These are phyloP conservation scores for Hericium coralloides DNA, from an alignment of 768 basidiomycete genomes.

Conservation along the genomic window DNA sequence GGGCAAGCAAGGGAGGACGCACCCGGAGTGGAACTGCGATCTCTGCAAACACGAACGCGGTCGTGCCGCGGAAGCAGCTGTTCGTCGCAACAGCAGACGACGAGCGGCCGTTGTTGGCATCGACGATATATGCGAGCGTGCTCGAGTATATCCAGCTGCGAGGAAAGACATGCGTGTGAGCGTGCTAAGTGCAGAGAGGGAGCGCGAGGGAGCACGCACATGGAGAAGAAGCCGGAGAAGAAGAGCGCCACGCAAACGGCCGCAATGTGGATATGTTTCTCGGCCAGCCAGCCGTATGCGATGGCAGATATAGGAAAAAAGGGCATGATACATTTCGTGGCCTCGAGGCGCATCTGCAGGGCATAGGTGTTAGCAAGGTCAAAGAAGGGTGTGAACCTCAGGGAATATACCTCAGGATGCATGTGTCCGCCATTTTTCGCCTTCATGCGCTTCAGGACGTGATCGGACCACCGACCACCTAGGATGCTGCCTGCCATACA, in stretches of 20 bases:
- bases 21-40: conserved; percentile 68
- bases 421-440: conserved; percentile 34
- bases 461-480: conserved; percentile 54
- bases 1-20: conserved; percentile 10
- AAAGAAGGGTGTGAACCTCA: not conserved
- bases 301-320: conserved; percentile 53
- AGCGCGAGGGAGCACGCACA: conserved; percentile 37
- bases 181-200: conserved; percentile 2
- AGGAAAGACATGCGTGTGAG: not conserved
- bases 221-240: conserved; percentile 60
- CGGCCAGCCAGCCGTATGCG: conserved; percentile 69
- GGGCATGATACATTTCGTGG: conserved; percentile 48
- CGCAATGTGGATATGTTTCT: conserved; percentile 53
- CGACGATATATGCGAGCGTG: conserved; percentile 78
- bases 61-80: conserved; percentile 61
- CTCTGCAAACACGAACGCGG: conserved; percentile 64
- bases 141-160: conserved; percentile 52
- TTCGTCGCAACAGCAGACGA: conserved; percentile 70
- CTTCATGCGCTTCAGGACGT: conserved; percentile 33
- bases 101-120: conserved; percentile 76
- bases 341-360: conserved; percentile 61
- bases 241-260: conserved; percentile 68
- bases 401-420: conserved; percentile 52
- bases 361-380: not conserved
- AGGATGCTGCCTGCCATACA: conserved; percentile 43